Evolutionary conservation across 2,329 filamentous ascomycete species (phyloP).

Genomic region (Aspergillus vadensis): DNA sequence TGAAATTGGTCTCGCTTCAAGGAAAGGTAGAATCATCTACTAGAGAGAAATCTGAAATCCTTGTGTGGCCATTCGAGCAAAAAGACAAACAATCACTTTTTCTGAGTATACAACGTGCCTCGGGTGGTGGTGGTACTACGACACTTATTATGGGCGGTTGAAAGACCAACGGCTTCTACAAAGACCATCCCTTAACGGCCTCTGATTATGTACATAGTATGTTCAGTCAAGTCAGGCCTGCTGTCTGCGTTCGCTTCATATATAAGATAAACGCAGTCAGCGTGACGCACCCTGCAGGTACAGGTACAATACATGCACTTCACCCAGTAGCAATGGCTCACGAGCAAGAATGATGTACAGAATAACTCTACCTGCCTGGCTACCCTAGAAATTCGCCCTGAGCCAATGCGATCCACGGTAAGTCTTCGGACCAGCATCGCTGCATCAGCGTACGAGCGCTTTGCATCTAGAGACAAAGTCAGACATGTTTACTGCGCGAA

Average conservation of each 20-base stretch:
- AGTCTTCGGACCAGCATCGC: slow-evolving; percentile 40
- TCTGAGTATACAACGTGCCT: not conserved
- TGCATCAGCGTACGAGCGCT: slow-evolving; percentile 45
- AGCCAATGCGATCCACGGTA: slow-evolving; percentile 44
- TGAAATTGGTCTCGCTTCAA: too few species aligned
- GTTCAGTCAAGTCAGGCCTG: not conserved
- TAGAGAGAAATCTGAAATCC: too few species aligned
- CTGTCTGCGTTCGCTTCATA: not conserved
- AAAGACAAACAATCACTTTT: not conserved
- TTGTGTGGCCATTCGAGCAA: not conserved
- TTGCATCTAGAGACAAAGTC: slow-evolving; percentile 35
- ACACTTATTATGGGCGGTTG: not conserved
- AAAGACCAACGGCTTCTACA: not conserved
- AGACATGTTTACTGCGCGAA: not conserved
- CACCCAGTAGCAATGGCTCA: not conserved
- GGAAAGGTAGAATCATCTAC: too few species aligned
- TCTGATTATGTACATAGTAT: not conserved
- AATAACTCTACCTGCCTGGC: not conserved
- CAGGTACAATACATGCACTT: not conserved
- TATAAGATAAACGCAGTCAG: not conserved
- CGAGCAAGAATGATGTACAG: not conserved
- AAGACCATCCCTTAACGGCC: too few species aligned
- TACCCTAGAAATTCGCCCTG: slow-evolving; percentile 45
- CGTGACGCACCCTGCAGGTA: not conserved
- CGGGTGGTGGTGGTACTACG: not conserved